phyloP scores from a whole-genome alignment of 805 yeast genomes.

The Hemisphaericaspora nanyangensis region DNA sequence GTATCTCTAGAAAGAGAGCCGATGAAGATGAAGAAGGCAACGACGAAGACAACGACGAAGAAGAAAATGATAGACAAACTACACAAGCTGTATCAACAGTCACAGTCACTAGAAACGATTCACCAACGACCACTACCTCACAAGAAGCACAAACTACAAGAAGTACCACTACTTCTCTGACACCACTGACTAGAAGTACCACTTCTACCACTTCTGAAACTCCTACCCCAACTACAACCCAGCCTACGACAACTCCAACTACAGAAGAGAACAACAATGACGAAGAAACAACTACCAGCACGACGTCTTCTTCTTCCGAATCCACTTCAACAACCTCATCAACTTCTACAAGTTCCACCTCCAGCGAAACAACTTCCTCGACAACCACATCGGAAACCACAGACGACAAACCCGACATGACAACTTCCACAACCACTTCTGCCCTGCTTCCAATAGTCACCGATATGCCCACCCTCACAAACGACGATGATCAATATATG shows the following conservation, averaged over 20 bases:
- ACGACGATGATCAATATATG: background rate
- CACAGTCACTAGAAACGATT: background rate
- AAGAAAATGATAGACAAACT: too few species aligned
- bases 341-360: too few species aligned
- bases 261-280: background rate
- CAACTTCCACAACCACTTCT: background rate
- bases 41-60: background rate
- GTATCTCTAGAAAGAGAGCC: background rate
- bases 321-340: background rate
- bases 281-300: background rate
- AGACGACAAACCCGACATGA: background rate
- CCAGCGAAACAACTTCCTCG: too few species aligned
- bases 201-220: too few species aligned
- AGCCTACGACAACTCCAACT: background rate
- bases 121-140: background rate
- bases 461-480: constrained; percentile 8
- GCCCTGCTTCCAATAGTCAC: background rate
- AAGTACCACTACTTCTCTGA: too few species aligned
- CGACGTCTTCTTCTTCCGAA: background rate
- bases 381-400: background rate
- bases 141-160: background rate
- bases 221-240: background rate
- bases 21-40: background rate
- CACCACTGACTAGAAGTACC: too few species aligned
- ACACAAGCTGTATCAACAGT: background rate